Conservation (phyloP, 331 rosid species). For the Malus hybrid region DNA sequence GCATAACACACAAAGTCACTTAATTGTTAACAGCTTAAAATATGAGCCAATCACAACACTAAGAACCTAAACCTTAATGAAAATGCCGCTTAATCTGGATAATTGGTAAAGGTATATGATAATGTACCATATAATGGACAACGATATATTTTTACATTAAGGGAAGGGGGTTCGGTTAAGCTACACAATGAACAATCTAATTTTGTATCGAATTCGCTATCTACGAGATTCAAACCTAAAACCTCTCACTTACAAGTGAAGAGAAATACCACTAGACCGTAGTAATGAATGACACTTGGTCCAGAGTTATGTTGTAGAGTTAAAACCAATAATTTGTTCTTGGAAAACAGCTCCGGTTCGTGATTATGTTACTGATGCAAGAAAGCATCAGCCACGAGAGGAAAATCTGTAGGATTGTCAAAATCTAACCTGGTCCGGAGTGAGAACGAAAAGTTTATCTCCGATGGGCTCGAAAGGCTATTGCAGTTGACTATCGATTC, state of each 20-base stretch:
- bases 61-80: not conserved
- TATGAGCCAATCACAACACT: too few species aligned
- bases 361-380: not conserved
- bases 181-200: too few species aligned
- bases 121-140: not conserved
- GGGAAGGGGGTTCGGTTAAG: too few species aligned
- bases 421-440: slow-evolving; percentile 63
- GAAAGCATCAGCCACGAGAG: not conserved
- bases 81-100: not conserved
- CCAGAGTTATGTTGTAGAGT: not conserved
- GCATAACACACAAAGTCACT: too few species aligned
- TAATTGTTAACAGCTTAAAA: too few species aligned
- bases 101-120: not conserved
- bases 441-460: slow-evolving; percentile 40
- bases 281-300: too few species aligned
- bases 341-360: not conserved
- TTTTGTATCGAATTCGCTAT: too few species aligned
- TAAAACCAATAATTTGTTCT: not conserved
- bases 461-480: slow-evolving; percentile 49
- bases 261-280: rapidly evolving
- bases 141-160: too few species aligned
- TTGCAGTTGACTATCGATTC: slow-evolving; percentile 58
- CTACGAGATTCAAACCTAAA: too few species aligned
- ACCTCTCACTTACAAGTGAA: too few species aligned
- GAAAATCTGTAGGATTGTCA: not conserved